Evolutionary conservation across 345 rosid species (phyloP).

Genomic region (Populus pruinosa): DNA sequence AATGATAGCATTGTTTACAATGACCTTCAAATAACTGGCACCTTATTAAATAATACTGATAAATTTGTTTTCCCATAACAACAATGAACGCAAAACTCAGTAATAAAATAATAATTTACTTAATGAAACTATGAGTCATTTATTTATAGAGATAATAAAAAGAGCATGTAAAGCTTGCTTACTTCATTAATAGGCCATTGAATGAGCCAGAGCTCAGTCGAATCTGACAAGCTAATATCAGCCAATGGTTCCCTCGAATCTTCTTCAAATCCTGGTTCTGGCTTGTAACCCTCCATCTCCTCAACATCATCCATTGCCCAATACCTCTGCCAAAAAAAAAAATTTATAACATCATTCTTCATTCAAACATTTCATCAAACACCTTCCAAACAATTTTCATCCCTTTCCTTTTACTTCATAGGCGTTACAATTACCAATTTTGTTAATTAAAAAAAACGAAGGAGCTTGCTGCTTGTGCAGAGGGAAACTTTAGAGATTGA

Average conservation of each 20-base stretch:
- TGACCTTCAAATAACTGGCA: too few species aligned
- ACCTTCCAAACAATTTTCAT: not conserved
- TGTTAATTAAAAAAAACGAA: too few species aligned
- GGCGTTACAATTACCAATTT: too few species aligned
- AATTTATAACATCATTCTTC: not conserved
- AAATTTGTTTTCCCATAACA: too few species aligned
- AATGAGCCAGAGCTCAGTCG: conserved; percentile 77
- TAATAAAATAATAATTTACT: too few species aligned
- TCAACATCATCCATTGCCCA: conserved; percentile 20
- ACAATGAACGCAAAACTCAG: too few species aligned
- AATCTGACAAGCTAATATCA: conserved; percentile 31
- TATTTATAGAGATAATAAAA: not conserved
- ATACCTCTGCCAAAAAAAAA: not conserved
- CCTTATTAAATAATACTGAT: too few species aligned
- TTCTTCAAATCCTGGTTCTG: conserved; percentile 40
- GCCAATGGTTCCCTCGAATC: conserved; percentile 38
- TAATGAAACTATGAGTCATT: too few species aligned
- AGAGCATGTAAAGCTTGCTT: conserved; percentile 1
- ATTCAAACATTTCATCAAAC: not conserved
- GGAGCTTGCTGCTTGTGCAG: too few species aligned
- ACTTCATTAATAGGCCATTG: conserved; percentile 70
- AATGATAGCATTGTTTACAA: not conserved
- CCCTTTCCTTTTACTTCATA: too few species aligned
- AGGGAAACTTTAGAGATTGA: too few species aligned
- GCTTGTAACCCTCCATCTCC: conserved; percentile 30